Evolutionary conservation across 2,329 filamentous ascomycete genomes (phyloP).

Genomic region (Ploettnerulaceae sp.): DNA sequence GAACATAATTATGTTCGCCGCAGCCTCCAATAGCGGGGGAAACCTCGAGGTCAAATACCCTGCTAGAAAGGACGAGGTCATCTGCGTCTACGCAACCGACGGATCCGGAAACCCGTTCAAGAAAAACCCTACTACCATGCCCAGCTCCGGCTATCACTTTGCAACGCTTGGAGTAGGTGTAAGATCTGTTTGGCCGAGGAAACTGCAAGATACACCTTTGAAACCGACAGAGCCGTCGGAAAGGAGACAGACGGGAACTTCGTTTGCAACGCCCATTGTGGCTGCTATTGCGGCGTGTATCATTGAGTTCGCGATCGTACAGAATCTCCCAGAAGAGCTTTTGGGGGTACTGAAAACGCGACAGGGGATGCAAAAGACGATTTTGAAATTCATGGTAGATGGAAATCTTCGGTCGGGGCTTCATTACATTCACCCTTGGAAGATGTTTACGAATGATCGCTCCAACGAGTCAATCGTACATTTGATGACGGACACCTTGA

Average conservation of each 20-base stretch:
- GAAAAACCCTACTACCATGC: slow-evolving; percentile 18
- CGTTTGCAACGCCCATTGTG: slow-evolving; percentile 26
- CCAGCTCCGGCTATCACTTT: slow-evolving; percentile 8
- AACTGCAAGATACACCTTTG: background rate
- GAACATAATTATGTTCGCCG: slow-evolving; percentile 19
- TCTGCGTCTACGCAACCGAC: slow-evolving; percentile 19
- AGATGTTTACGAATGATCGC: background rate
- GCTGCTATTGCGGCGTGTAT: slow-evolving; percentile 25
- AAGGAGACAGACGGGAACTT: slow-evolving; percentile 22
- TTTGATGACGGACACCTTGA: background rate
- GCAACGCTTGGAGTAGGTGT: slow-evolving; percentile 26
- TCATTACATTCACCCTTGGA: background rate
- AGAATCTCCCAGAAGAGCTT: background rate
- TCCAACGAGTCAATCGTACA: background rate
- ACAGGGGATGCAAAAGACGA: background rate
- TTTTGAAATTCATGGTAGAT: background rate
- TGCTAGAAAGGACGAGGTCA: slow-evolving; percentile 12
- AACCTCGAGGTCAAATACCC: slow-evolving; percentile 16
- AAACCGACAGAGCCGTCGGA: background rate
- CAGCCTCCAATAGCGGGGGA: slow-evolving; percentile 20
- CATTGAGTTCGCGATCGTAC: slow-evolving; percentile 12
- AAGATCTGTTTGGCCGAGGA: slow-evolving; percentile 19
- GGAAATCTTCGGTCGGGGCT: background rate
- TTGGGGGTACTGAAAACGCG: background rate
- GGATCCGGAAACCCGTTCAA: slow-evolving; percentile 13